A percentile compares a stretch with the other conserved stretches of the same genome.
Conservation (phyloP, 2,329 filamentous ascomycete species). For the Dactylonectria estremocensis region DNA sequence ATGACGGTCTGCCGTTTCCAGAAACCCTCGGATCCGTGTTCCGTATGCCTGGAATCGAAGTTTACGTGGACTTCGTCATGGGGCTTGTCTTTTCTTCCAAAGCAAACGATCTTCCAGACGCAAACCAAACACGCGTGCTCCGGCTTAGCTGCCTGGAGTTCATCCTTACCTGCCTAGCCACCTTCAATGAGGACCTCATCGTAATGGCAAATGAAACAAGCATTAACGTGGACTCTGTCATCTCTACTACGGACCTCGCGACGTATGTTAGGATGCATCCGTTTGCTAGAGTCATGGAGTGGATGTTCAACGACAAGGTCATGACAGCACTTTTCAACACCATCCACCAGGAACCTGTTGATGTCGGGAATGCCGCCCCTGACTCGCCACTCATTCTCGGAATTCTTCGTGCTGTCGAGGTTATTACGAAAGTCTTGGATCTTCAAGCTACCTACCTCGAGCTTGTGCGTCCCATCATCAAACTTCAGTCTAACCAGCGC, state of each 20-base stretch:
- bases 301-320: slow-evolving; percentile 95
- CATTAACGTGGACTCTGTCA: slow-evolving; percentile 81
- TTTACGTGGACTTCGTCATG: slow-evolving; percentile 92
- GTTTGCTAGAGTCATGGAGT: slow-evolving; percentile 96
- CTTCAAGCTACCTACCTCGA: slow-evolving; percentile 94
- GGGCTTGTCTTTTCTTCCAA: slow-evolving; percentile 82
- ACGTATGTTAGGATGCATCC: slow-evolving; percentile 91
- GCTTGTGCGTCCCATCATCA: slow-evolving; percentile 85
- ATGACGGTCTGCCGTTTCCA: slow-evolving; percentile 87
- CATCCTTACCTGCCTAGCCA: slow-evolving; percentile 81
- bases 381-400: slow-evolving; percentile 88
- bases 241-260: slow-evolving; percentile 81
- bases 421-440: slow-evolving; percentile 86
- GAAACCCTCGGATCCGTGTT: slow-evolving; percentile 85
- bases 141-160: slow-evolving; percentile 89
- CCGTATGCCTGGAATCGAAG: slow-evolving; percentile 86
- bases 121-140: slow-evolving; percentile 79
- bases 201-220: slow-evolving; percentile 86
- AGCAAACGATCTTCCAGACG: slow-evolving; percentile 75
- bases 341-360: slow-evolving; percentile 81
- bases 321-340: slow-evolving; percentile 83
- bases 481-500: slow-evolving; percentile 73
- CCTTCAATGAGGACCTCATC: slow-evolving; percentile 95
- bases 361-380: slow-evolving; percentile 79
- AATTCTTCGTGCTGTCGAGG: slow-evolving; percentile 84